These are phyloP conservation scores for Cryptomeria japonica DNA, from an alignment of 75 land plant species.

Conservation along the genomic window DNA sequence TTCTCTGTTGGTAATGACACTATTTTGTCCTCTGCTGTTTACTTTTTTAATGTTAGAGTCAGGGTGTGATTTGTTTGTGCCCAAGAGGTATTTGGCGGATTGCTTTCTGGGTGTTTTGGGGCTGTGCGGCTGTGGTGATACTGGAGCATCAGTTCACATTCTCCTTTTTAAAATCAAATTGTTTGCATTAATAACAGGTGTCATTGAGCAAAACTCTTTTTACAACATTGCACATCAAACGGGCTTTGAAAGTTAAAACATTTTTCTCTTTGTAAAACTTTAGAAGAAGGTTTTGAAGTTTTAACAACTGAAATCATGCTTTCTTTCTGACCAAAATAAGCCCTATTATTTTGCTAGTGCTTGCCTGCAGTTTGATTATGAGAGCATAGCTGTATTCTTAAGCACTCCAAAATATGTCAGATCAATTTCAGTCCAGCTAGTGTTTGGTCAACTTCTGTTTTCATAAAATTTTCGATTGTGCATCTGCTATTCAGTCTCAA, in stretches of 20 bases:
- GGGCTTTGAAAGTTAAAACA: too few species aligned
- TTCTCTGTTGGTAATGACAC: not conserved
- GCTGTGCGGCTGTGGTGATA: not conserved
- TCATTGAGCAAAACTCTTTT: too few species aligned
- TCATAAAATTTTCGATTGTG: not conserved
- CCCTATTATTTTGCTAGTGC: not conserved
- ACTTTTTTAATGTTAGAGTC: too few species aligned
- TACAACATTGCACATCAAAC: too few species aligned
- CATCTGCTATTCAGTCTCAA: not conserved
- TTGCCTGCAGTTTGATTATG: not conserved
- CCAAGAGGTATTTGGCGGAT: not conserved
- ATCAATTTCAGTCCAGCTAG: not conserved
- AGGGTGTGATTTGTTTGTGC: not conserved
- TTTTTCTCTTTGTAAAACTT: too few species aligned
- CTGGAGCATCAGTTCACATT: not conserved
- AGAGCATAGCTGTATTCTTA: not conserved
- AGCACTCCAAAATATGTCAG: not conserved
- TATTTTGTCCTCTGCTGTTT: not conserved
- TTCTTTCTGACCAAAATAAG: not conserved
- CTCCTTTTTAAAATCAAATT: not conserved
- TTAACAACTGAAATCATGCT: not conserved
- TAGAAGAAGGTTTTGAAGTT: not conserved
- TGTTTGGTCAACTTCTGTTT: not conserved
- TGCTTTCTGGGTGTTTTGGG: too few species aligned
- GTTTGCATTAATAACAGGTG: too few species aligned